Conservation (phyloP, 345 rosid genomes). For the Balakata baccata region DNA sequence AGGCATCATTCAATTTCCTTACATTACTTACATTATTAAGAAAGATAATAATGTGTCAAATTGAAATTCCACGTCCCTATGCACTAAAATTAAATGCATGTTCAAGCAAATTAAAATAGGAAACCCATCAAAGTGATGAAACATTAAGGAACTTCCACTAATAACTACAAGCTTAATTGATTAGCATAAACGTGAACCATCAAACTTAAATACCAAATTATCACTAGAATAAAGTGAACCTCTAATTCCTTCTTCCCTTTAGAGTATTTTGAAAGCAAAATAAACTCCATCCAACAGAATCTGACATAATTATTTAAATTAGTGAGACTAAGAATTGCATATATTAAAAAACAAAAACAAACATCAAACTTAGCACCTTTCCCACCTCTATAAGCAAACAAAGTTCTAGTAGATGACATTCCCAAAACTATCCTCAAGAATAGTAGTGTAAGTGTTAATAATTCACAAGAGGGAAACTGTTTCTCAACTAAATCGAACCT, state of each 20-base stretch:
- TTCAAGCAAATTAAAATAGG: slow-evolving; percentile 2
- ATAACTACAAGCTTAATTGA: not conserved
- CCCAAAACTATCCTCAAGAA: not conserved
- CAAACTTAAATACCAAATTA: not conserved
- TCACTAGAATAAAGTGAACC: not conserved
- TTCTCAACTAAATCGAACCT: slow-evolving; percentile 2
- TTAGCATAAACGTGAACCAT: not conserved
- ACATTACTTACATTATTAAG: not conserved
- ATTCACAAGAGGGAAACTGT: not conserved
- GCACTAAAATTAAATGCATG: not conserved
- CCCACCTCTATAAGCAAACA: slow-evolving; percentile 10
- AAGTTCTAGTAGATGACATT: not conserved
- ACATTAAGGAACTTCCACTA: not conserved
- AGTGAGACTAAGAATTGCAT: not conserved
- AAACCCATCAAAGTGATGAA: not conserved
- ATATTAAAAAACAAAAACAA: not conserved
- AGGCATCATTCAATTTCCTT: not conserved
- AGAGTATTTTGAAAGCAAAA: not conserved
- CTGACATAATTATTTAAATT: slow-evolving; percentile 4
- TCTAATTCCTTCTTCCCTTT: not conserved
- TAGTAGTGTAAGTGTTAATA: not conserved
- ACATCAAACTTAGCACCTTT: slow-evolving; percentile 7
- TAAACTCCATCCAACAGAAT: not conserved
- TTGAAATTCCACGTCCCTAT: not conserved
- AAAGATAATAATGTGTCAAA: not conserved